phyloP scores from a whole-genome alignment of 2,329 filamentous ascomycete species.

The Pyrenochaeta sp. region DNA sequence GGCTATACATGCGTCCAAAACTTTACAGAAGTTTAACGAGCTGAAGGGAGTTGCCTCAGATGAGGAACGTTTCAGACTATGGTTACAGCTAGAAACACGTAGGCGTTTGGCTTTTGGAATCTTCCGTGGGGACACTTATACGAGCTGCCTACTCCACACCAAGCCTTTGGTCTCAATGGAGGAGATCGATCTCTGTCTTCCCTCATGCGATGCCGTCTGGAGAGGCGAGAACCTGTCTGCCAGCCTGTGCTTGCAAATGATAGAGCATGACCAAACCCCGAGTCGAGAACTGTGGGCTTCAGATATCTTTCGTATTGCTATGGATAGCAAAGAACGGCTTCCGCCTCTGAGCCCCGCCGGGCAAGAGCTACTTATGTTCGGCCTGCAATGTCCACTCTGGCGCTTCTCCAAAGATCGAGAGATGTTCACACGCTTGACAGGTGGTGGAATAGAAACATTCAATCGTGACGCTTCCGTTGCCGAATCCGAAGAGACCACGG shows the following conservation, averaged over 20 bases:
- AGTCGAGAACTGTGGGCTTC: slow-evolving; percentile 1
- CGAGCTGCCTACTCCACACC: neutral
- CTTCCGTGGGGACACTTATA: neutral
- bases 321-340: neutral
- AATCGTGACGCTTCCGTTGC: no score
- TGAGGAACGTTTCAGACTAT: neutral
- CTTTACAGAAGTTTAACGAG: neutral
- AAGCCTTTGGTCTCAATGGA: neutral
- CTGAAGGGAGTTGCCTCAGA: neutral
- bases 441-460: no score
- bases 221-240: neutral
- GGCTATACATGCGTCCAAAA: neutral
- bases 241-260: slow-evolving; percentile 1
- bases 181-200: neutral
- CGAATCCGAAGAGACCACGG: no score
- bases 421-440: no score
- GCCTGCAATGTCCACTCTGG: neutral
- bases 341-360: neutral
- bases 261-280: neutral
- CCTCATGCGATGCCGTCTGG: neutral
- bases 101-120: neutral
- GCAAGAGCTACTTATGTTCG: slow-evolving; percentile 1
- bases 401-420: neutral
- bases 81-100: neutral
- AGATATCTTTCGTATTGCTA: neutral